Base-by-base conservation (phyloP, 2,329 filamentous ascomycete species). In the Diplocarpon rosae region DNA sequence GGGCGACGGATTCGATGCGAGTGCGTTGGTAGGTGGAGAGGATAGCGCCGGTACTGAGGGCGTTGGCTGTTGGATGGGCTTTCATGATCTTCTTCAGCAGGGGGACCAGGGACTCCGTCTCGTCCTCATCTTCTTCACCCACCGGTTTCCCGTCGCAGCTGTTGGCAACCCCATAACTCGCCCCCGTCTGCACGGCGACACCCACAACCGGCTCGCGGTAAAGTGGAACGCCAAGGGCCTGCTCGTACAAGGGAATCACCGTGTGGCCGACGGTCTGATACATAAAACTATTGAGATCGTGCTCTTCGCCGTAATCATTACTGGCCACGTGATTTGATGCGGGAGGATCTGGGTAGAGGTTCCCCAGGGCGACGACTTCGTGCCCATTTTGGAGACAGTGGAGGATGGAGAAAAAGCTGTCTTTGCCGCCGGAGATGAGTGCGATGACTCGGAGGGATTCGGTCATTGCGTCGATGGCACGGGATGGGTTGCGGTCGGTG, bases 221-320 rank as follows among this genome's bases (percentile, higher is more conserved):
- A 1, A 98, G 71, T 17, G 90, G 90, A 29, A 96, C 71, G 0
- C 73, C 78, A 1, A 95, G 79, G 29, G 86, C 88, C 38, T 75
- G 65, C 48, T 81, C 80, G 62, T 95, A 96, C 13, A 95, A 73
- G 2, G 89, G 87, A 46, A 96, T 82, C 14, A 95, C 70, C 46
- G 78, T 74, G 65, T 96, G 87, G 11, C 92, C 92, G 48, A 95
- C 85, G 2, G 92, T 98, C 69, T 98, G 92, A 70, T 96, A 98
- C 92, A 98, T 98, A 78, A 92, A 96, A 68, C 89, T 95, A 65
- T 98, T 87, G 56, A 94, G 73, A 63, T 96, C 85, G 45, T 73
- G 66, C 51, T 71, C 68, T 30, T 73, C 68, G 50, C 71, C 68
- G 30, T 73, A 68, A 5, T 63, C 63, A 5, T 53, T 49, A 1